Evolutionary conservation across 1,139 yeast genomes (phyloP).

Genomic region (Sugiyamaella sp.): DNA sequence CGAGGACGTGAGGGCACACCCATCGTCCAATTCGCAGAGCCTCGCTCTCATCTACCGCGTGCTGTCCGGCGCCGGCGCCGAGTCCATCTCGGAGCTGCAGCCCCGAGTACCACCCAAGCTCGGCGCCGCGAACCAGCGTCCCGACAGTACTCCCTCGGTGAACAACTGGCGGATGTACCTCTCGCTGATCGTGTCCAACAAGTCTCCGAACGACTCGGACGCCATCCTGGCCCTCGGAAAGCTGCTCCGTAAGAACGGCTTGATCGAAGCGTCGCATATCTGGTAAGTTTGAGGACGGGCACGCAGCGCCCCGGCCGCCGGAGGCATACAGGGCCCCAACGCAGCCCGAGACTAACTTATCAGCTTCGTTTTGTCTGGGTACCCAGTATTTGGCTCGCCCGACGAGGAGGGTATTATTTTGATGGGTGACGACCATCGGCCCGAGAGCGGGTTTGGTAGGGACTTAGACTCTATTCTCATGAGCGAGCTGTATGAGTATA

Average conservation of each 20-base stretch:
- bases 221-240: slow-evolving; percentile 42
- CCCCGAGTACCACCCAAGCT: slow-evolving; percentile 28
- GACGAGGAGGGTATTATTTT: slow-evolving; percentile 34
- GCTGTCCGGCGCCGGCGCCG: slow-evolving; percentile 63
- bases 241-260: slow-evolving; percentile 37
- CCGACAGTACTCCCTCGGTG: slow-evolving; percentile 25
- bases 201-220: slow-evolving; percentile 38
- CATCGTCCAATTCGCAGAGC: slow-evolving; percentile 49
- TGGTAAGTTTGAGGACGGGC: slow-evolving; percentile 27
- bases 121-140: slow-evolving; percentile 30
- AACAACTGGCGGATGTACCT: slow-evolving; percentile 42
- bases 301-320: background rate
- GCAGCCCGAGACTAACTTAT: slow-evolving; percentile 9
- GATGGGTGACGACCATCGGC: slow-evolving; percentile 35
- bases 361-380: slow-evolving; percentile 35
- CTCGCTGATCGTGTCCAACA: slow-evolving; percentile 40
- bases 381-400: slow-evolving; percentile 35
- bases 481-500: slow-evolving; percentile 74
- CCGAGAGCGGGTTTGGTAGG: slow-evolving; percentile 36
- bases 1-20: slow-evolving; percentile 45
- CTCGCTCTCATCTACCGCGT: slow-evolving; percentile 67
- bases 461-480: slow-evolving; percentile 52
- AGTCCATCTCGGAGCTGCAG: slow-evolving; percentile 54
- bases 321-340: background rate
- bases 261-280: slow-evolving; percentile 42